Base-by-base conservation (phyloP, 345 rosid species). In the Gossypium raimondii region DNA sequence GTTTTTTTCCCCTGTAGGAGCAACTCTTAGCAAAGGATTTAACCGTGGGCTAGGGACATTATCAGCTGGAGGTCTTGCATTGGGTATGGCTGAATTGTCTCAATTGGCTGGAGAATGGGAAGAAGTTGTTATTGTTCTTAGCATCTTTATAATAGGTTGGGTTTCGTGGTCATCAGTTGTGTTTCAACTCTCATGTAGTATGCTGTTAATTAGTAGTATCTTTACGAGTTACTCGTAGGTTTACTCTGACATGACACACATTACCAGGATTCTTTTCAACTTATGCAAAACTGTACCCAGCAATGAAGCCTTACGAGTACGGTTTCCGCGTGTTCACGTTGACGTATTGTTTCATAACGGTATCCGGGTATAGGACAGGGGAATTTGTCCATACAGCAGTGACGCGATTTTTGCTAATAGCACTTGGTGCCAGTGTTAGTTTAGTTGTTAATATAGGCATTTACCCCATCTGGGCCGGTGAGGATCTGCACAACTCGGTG, bases 391-490 rank as follows among this genome's bases (percentile, higher is more conserved):
- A 89, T 67, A 92, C 92, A 18, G 97, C 98, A 13, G 81, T 89
- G 18, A 73, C 91, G 3, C 86, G 97, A 43, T 92, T 94, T 82
- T 77, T 89, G 78, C 90, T 90, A 63, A 94, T 94, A 73, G 97
- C 93, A 27, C 85, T 94, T 57, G 97, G 98, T 34, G 98, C 97
- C 82, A 86, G 79, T 65, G 90, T 94, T 79, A 81, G 89, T 78
- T 86, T 92, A 77, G 87, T 81, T 41, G 85, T 94, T 34, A 94
- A 94, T 76, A 83, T 92, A 81, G 88, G 86, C 84, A 92, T 94
- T 79, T 94, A 86, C 82, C 98, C 97, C 43, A 94, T 94, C 41
- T 94, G 98, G 98, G 97, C 98, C 65, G 97, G 98, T 4, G 98
- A 94, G 84, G 98, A 92, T 86, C 86, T 94, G 68, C 98, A 94